phyloP scores from a whole-genome alignment of 805 yeast genomes.

The Metschnikowia colocasiae region DNA sequence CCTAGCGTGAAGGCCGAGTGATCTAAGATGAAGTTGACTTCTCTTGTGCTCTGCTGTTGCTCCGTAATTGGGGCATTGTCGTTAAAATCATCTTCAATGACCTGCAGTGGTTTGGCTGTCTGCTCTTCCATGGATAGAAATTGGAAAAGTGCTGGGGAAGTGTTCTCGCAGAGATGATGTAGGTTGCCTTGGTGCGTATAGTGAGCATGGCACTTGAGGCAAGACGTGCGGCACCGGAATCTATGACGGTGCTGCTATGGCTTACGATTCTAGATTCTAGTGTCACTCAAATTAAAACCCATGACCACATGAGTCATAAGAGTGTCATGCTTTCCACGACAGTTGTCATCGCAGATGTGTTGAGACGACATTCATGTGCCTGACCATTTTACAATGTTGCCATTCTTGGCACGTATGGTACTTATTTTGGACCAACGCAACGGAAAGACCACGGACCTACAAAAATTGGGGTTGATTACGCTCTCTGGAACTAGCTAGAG shows the following conservation, averaged over 20 bases:
- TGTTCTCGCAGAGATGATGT: neutral
- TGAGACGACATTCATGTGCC: too few relatives aligned
- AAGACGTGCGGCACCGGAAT: neutral
- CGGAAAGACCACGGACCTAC: neutral
- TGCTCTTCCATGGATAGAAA: conserved; percentile 1
- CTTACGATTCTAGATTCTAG: neutral
- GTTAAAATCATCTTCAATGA: neutral
- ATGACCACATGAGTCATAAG: too few relatives aligned
- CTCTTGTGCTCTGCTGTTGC: conserved; percentile 5
- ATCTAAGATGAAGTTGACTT: conserved; percentile 51
- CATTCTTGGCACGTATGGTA: neutral
- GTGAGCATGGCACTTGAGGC: neutral
- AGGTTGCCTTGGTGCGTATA: neutral
- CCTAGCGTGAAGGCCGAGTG: conserved; percentile 69
- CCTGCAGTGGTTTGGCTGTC: neutral
- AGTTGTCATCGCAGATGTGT: too few relatives aligned
- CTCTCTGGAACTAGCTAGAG: neutral
- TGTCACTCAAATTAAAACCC: too few relatives aligned
- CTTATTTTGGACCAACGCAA: neutral
- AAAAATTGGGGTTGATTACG: neutral
- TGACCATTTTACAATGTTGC: neutral
- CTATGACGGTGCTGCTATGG: neutral
- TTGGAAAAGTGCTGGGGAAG: neutral
- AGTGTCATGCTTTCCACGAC: too few relatives aligned
- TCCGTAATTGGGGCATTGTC: neutral